Percentiles rank a stretch among this genome's conserved stretches.
Evolutionary conservation across 257 asterid genomes (phyloP).

Genomic region (Nicotiana tabacum): DNA sequence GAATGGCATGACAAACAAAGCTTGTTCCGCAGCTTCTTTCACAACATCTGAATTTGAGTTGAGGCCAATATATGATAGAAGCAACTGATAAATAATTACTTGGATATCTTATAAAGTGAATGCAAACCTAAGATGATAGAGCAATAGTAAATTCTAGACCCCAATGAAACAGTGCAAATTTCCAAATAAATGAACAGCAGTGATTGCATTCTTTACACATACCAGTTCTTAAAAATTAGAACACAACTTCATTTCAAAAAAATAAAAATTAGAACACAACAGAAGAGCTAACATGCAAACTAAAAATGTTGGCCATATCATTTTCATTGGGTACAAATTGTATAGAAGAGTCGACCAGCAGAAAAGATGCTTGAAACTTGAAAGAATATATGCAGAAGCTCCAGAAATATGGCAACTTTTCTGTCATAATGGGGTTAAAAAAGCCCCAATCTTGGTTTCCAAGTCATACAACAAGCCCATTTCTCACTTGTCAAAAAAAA

Average conservation of each 20-base stretch:
- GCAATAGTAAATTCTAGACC: neutral
- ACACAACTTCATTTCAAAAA: too few species aligned
- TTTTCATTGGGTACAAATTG: neutral
- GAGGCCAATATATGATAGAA: neutral
- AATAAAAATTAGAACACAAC: neutral
- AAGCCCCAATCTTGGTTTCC: neutral
- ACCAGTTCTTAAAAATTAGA: neutral
- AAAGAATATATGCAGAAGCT: neutral
- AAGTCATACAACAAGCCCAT: neutral
- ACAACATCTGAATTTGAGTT: neutral
- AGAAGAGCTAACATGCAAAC: slow-evolving; percentile 1
- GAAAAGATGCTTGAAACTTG: neutral
- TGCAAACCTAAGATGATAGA: neutral
- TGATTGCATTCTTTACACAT: neutral
- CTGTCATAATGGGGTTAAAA: neutral
- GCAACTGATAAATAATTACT: neutral
- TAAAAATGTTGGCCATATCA: neutral
- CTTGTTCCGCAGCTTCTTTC: neutral
- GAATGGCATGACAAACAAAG: neutral
- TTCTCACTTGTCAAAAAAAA: too few species aligned
- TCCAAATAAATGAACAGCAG: neutral
- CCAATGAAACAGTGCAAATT: neutral
- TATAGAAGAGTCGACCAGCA: neutral
- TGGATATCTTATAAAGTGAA: neutral
- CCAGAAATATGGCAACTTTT: neutral